Evolutionary conservation across 176 grass and related monocot genomes (phyloP).

Genomic region (Oryza australiensis): DNA sequence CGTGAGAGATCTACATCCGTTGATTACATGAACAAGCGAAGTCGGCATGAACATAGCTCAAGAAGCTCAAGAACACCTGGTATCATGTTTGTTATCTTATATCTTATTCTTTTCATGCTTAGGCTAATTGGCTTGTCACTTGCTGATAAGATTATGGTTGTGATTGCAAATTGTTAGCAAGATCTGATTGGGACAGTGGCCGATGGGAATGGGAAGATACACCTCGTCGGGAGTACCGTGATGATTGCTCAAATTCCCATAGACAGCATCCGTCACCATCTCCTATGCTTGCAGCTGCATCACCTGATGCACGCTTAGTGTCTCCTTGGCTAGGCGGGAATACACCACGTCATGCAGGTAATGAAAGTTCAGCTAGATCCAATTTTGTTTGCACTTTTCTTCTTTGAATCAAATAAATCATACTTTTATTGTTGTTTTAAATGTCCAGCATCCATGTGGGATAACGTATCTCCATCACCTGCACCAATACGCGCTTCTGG

Average conservation of each 20-base stretch:
- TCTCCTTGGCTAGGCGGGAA: slow-evolving; percentile 84
- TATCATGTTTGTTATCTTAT: slow-evolving; percentile 36
- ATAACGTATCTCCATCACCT: slow-evolving; percentile 82
- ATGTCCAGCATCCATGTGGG: slow-evolving; percentile 76
- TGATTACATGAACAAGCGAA: slow-evolving; percentile 69
- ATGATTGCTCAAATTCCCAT: slow-evolving; percentile 49
- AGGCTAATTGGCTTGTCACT: slow-evolving; percentile 18
- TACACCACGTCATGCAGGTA: slow-evolving; percentile 66
- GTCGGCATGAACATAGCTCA: slow-evolving; percentile 55
- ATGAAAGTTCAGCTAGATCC: slow-evolving; percentile 13
- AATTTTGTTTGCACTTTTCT: slow-evolving; percentile 16
- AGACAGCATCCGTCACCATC: slow-evolving; percentile 68
- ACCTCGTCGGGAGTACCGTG: slow-evolving; percentile 60
- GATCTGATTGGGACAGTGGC: slow-evolving; percentile 89
- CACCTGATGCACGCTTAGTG: slow-evolving; percentile 90
- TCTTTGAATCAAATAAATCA: slow-evolving; percentile 26
- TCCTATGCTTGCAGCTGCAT: slow-evolving; percentile 86
- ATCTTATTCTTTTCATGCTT: slow-evolving; percentile 24
- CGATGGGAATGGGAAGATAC: slow-evolving; percentile 98
- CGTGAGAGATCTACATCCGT: slow-evolving; percentile 44
- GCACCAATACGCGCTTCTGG: slow-evolving; percentile 77
- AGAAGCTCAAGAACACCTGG: slow-evolving; percentile 71
- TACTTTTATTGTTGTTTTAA: slow-evolving; percentile 4
- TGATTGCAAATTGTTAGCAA: slow-evolving; percentile 43
- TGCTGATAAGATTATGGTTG: slow-evolving; percentile 19